Conservation (phyloP, 2,329 filamentous ascomycete species). For the Fusarium piperis region DNA sequence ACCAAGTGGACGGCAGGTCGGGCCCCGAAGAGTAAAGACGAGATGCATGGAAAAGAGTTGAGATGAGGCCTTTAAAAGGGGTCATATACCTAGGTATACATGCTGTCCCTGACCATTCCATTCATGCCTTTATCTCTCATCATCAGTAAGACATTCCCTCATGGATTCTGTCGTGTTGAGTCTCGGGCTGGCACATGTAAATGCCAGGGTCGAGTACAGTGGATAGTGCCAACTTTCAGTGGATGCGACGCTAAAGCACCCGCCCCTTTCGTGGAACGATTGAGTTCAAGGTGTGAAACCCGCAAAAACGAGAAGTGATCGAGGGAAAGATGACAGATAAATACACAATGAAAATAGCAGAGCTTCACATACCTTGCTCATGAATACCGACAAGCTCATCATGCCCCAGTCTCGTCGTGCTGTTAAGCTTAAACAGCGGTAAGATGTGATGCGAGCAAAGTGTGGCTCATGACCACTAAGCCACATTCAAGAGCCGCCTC, state of each 20-base stretch:
- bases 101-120: slow-evolving; percentile 4
- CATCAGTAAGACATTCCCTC: slow-evolving; percentile 17
- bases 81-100: not conserved
- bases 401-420: not conserved
- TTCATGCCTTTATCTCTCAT: not conserved
- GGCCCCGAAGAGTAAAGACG: slow-evolving; percentile 8
- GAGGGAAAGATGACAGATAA: not conserved
- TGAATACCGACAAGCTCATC: not conserved
- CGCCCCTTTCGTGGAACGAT: not conserved
- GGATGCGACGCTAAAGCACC: slow-evolving; percentile 13
- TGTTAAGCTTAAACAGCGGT: not conserved
- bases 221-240: slow-evolving; percentile 4
- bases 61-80: not conserved
- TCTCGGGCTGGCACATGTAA: slow-evolving; percentile 16
- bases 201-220: slow-evolving; percentile 24
- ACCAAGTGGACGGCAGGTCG: not conserved
- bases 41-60: not conserved
- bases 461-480: slow-evolving; percentile 1
- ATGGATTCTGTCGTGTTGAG: not conserved
- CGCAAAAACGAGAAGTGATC: not conserved
- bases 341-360: not conserved
- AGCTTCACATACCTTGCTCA: not conserved
- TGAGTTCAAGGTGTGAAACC: not conserved
- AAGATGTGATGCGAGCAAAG: not conserved
- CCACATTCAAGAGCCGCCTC: slow-evolving; percentile 3